A percentile compares a stretch with the other conserved stretches of the same genome.
These are phyloP conservation scores for Alternaria gaisen DNA, from an alignment of 2,329 filamentous ascomycete genomes.

Conservation along the genomic window DNA sequence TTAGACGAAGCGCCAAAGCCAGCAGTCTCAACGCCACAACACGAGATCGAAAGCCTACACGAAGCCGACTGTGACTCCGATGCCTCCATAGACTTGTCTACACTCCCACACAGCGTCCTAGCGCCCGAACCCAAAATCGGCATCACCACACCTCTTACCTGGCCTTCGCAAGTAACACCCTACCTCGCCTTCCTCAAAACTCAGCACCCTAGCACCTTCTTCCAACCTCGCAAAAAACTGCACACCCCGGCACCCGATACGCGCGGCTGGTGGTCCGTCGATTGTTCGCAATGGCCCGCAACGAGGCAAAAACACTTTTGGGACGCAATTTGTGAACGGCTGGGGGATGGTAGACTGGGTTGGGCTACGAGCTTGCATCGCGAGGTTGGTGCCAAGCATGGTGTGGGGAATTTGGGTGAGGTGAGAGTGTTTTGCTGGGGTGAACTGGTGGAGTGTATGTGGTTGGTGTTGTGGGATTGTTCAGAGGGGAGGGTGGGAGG, in stretches of 20 bases:
- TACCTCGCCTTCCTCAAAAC: constrained; percentile 37
- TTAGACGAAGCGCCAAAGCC: not conserved
- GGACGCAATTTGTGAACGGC: constrained; percentile 67
- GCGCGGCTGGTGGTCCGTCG: constrained; percentile 79
- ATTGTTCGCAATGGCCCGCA: constrained; percentile 64
- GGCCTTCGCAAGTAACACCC: constrained; percentile 43
- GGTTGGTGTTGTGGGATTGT: constrained; percentile 76
- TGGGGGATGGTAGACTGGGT: constrained; percentile 67
- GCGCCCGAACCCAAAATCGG: constrained; percentile 38
- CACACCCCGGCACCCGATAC: constrained; percentile 68
- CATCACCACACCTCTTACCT: constrained; percentile 19
- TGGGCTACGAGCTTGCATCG: constrained; percentile 71
- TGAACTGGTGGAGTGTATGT: constrained; percentile 74
- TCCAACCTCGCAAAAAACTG: constrained; percentile 49
- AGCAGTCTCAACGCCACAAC: not conserved
- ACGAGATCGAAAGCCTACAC: not conserved
- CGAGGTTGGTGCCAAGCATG: constrained; percentile 24
- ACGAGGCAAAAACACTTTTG: constrained; percentile 65
- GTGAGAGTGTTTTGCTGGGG: constrained; percentile 83
- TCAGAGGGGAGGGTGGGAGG: constrained; percentile 70
- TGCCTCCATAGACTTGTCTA: constrained; percentile 30
- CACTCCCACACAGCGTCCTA: constrained; percentile 34
- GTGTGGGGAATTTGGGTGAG: constrained; percentile 37
- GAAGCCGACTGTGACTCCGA: not conserved
- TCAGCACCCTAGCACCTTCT: constrained; percentile 39